phyloP scores from a whole-genome alignment of 202 grass and related monocot species.

The Carex sylvatica region DNA sequence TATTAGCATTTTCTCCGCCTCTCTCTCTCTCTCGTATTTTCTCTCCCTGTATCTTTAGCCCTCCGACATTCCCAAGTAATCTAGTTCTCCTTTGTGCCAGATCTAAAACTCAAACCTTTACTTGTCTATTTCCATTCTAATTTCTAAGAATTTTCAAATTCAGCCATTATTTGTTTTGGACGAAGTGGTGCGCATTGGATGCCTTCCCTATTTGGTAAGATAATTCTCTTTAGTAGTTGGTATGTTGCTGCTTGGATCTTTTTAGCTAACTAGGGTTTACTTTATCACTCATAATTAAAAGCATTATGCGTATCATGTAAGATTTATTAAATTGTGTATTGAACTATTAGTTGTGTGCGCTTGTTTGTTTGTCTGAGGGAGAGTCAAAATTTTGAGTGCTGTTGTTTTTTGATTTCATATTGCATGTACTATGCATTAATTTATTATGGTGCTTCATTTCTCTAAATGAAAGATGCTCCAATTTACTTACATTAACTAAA shows the following conservation, averaged over 20 bases:
- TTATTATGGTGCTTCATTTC: neutral
- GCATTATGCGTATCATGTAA: neutral
- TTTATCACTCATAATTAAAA: neutral
- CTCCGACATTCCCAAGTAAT: neutral
- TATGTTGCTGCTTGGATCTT: neutral
- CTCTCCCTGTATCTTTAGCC: neutral
- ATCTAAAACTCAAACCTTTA: neutral
- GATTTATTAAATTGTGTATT: constrained; percentile 14
- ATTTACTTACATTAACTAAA: neutral
- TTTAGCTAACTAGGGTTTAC: neutral
- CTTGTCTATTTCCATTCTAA: neutral
- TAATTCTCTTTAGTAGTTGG: neutral
- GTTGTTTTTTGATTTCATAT: constrained; percentile 7
- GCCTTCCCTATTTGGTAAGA: neutral
- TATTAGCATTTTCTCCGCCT: no score
- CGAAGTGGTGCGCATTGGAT: neutral
- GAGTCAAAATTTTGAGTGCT: neutral
- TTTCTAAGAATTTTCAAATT: neutral
- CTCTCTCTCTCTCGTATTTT: neutral
- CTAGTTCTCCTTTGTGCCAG: neutral
- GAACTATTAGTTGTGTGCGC: neutral
- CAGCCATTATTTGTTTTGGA: neutral
- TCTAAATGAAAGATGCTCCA: neutral
- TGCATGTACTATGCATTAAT: constrained; percentile 2
- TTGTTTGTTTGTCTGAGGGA: neutral